These are phyloP conservation scores for Arachis hypogaea DNA, from an alignment of 306 rosid species.

Conservation along the genomic window DNA sequence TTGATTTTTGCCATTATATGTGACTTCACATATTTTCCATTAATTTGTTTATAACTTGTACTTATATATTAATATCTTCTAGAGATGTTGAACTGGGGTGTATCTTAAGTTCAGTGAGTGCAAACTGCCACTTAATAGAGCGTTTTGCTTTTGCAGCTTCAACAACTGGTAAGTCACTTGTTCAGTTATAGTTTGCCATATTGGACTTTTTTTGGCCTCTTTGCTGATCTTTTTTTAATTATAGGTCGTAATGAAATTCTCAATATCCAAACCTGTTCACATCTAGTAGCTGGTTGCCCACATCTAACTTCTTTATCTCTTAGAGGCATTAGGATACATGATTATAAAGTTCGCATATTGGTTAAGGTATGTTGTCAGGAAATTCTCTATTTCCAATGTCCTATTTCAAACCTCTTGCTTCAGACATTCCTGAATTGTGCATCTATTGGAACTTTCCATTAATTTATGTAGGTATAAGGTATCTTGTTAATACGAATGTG, in stretches of 20 bases:
- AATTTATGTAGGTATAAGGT: background rate
- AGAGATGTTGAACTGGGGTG: slow-evolving; percentile 97
- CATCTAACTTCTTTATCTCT: slow-evolving; percentile 83
- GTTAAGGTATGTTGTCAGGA: slow-evolving; percentile 67
- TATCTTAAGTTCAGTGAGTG: slow-evolving; percentile 84
- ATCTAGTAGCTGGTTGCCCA: slow-evolving; percentile 77
- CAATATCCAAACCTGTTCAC: slow-evolving; percentile 80
- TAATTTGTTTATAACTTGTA: slow-evolving; percentile 26
- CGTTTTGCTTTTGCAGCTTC: slow-evolving; percentile 93
- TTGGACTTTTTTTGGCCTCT: slow-evolving; percentile 4
- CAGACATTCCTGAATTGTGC: slow-evolving; percentile 1
- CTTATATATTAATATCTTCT: slow-evolving; percentile 20
- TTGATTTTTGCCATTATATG: slow-evolving; percentile 1
- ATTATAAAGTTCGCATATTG: slow-evolving; percentile 82
- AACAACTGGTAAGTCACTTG: slow-evolving; percentile 68
- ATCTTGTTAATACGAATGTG: slow-evolving; percentile 3
- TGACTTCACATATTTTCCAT: slow-evolving; percentile 25
- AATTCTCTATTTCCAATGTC: slow-evolving; percentile 15
- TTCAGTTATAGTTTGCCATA: slow-evolving; percentile 30
- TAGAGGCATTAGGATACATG: slow-evolving; percentile 94
- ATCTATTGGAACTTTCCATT: slow-evolving; percentile 9
- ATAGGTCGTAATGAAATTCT: slow-evolving; percentile 97
- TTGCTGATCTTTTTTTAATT: slow-evolving; percentile 49
- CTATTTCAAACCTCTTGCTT: slow-evolving; percentile 11
- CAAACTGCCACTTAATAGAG: slow-evolving; percentile 79